Evolutionary conservation across 352 stramenopile genomes (phyloP).

Genomic region (Pythium inflatum): DNA sequence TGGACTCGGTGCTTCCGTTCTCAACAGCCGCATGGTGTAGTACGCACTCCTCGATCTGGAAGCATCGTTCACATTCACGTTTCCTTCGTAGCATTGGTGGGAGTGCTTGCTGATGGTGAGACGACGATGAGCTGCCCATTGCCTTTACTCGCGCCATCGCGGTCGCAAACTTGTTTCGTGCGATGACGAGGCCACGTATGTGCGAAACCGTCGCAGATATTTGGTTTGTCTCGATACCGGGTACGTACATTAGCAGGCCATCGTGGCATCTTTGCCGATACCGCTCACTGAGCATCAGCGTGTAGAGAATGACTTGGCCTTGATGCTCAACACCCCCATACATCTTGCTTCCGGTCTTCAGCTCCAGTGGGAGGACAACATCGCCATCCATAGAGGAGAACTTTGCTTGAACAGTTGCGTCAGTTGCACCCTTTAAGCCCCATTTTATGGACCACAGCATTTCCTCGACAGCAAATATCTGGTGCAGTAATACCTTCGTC

Average conservation of each 20-base stretch:
- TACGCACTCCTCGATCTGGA: slow-evolving; percentile 85
- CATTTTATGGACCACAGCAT: slow-evolving; percentile 88
- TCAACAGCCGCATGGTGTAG: slow-evolving; percentile 81
- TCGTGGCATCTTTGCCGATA: slow-evolving; percentile 67
- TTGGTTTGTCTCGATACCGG: slow-evolving; percentile 70
- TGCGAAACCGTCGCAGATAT: slow-evolving; percentile 62
- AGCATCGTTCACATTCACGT: slow-evolving; percentile 78
- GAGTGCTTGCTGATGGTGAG: slow-evolving; percentile 49
- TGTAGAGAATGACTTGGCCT: slow-evolving; percentile 91
- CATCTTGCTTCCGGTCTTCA: slow-evolving; percentile 88
- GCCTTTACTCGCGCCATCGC: slow-evolving; percentile 63
- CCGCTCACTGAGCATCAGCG: slow-evolving; percentile 77
- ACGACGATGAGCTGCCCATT: slow-evolving; percentile 48
- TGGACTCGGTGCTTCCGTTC: slow-evolving; percentile 67
- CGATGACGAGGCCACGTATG: slow-evolving; percentile 66
- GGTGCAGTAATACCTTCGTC: slow-evolving; percentile 41
- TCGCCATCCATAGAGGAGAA: slow-evolving; percentile 33
- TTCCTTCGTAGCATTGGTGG: slow-evolving; percentile 75
- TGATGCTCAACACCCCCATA: slow-evolving; percentile 62
- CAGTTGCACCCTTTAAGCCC: slow-evolving; percentile 79
- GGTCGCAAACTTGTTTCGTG: slow-evolving; percentile 72
- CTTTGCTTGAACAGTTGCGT: slow-evolving; percentile 64
- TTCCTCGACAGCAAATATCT: slow-evolving; percentile 77
- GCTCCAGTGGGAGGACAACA: slow-evolving; percentile 72
- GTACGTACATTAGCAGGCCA: slow-evolving; percentile 74